A percentile compares a stretch with the other conserved stretches of the same genome.
Evolutionary conservation across 768 basidiomycete genomes (phyloP).

Genomic region (Boletus subparvulus): DNA sequence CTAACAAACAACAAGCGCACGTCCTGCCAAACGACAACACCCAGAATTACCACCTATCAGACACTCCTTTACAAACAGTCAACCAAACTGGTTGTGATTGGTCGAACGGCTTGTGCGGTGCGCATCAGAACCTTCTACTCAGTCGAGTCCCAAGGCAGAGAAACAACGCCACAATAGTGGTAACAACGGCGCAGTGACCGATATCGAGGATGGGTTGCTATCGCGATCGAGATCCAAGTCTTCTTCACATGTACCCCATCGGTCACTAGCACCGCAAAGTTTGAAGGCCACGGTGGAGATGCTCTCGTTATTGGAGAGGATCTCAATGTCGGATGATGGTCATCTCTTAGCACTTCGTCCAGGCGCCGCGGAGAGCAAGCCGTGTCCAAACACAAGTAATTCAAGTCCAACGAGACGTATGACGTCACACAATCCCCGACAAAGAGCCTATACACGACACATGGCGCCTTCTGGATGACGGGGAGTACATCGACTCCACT

Average conservation of each 20-base stretch:
- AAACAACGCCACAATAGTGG: constrained; percentile 28
- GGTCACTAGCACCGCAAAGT: constrained; percentile 63
- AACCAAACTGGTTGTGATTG: constrained; percentile 31
- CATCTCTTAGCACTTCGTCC: constrained; percentile 19
- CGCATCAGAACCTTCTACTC: constrained; percentile 57
- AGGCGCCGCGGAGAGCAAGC: constrained; percentile 23
- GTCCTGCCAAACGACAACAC: constrained; percentile 29
- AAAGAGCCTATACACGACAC: constrained; percentile 41
- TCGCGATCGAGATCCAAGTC: constrained; percentile 54
- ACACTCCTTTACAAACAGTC: constrained; percentile 34
- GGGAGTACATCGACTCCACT: constrained; percentile 39
- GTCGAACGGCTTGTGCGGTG: constrained; percentile 39
- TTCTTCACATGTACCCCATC: constrained; percentile 53
- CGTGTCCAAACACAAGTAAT: constrained; percentile 34
- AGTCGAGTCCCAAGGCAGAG: constrained; percentile 40
- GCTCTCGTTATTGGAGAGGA: constrained; percentile 39
- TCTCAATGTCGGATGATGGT: constrained; percentile 30
- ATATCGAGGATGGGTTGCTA: constrained; percentile 38
- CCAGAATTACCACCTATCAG: constrained; percentile 27
- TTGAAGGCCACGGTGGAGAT: constrained; percentile 71
- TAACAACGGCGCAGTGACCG: constrained; percentile 27
- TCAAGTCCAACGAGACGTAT: constrained; percentile 31
- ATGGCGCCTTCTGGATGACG: constrained; percentile 34
- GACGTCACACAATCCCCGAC: constrained; percentile 44
- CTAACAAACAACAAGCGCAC: constrained; percentile 18